phyloP scores from a whole-genome alignment of 208 protist genomes.

The Sergeia podlipaevii region DNA sequence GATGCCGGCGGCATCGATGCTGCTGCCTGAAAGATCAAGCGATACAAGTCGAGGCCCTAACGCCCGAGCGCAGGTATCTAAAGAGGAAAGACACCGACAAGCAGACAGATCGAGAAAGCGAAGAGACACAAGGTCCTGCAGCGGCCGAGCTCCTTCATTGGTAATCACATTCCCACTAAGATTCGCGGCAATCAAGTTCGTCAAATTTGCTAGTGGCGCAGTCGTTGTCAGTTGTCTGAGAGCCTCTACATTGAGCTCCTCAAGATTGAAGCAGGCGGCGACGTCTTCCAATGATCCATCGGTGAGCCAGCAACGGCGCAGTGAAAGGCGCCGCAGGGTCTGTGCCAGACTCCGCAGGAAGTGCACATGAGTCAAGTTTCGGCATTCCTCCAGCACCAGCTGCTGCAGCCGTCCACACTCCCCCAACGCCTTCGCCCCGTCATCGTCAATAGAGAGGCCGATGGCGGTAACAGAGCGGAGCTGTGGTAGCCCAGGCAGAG shows the following conservation, averaged over 20 bases:
- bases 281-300: constrained; percentile 50
- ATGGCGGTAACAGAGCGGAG: constrained; percentile 46
- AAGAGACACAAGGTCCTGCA: constrained; percentile 10
- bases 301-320: constrained; percentile 48
- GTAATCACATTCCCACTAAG: constrained; percentile 45
- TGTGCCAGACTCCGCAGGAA: constrained; percentile 30
- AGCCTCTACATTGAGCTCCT: constrained; percentile 48
- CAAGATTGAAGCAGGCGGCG: constrained; percentile 29
- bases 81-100: constrained; percentile 22
- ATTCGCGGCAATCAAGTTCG: constrained; percentile 40
- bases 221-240: constrained; percentile 51
- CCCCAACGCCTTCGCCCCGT: constrained; percentile 31
- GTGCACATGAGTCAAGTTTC: constrained; percentile 44
- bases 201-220: constrained; percentile 26
- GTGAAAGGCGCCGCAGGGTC: constrained; percentile 29
- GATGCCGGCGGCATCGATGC: constrained; percentile 26
- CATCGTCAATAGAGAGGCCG: constrained; percentile 51
- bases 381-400: constrained; percentile 68
- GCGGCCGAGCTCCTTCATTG: constrained; percentile 14
- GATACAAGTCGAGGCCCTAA: constrained; percentile 18
- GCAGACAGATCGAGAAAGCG: constrained; percentile 16
- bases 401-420: constrained; percentile 34
- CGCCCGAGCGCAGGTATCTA: constrained; percentile 16
- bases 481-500: constrained; percentile 30
- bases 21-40: constrained; percentile 48